A percentile compares a stretch with the other conserved stretches of the same genome.
Evolutionary conservation across 371 early-diverging fungal genomes (phyloP).

Genomic region (Lichtheimia corymbifera): DNA sequence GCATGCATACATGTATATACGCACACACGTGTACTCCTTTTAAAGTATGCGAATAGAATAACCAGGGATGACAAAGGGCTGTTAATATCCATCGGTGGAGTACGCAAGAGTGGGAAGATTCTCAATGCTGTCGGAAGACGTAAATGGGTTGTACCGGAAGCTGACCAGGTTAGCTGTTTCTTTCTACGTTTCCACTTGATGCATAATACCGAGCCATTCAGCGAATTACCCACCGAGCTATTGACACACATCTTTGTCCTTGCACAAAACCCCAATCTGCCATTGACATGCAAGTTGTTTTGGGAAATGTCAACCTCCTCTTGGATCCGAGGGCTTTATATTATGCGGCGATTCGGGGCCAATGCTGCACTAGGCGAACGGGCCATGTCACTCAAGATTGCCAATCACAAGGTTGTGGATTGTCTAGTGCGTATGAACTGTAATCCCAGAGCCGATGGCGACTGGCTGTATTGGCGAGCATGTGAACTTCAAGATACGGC

Average conservation of each 20-base stretch:
- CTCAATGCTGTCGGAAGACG: no score
- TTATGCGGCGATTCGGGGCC: slow-evolving; percentile 34
- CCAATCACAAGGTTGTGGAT: slow-evolving; percentile 23
- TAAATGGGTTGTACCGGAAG: no score
- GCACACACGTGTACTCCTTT: no score
- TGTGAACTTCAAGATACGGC: slow-evolving; percentile 19
- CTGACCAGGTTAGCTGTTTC: background rate
- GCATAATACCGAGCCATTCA: background rate
- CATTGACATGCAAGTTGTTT: slow-evolving; percentile 15
- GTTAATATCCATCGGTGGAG: no score
- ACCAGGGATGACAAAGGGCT: no score
- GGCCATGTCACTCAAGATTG: slow-evolving; percentile 27
- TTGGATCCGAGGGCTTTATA: slow-evolving; percentile 27
- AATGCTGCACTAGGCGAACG: slow-evolving; percentile 26
- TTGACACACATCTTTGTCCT: slow-evolving; percentile 29
- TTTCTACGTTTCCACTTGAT: background rate
- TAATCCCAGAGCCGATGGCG: slow-evolving; percentile 31
- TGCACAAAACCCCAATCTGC: slow-evolving; percentile 36
- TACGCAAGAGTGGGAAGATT: no score
- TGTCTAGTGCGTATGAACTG: slow-evolving; percentile 22
- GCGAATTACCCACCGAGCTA: background rate
- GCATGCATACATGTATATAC: no score
- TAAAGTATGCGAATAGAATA: no score
- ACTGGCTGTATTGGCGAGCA: slow-evolving; percentile 28
- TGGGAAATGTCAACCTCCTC: slow-evolving; percentile 28